These are phyloP conservation scores for Fusarium sp. DNA, from an alignment of 2,329 filamentous ascomycete species.

Conservation along the genomic window DNA sequence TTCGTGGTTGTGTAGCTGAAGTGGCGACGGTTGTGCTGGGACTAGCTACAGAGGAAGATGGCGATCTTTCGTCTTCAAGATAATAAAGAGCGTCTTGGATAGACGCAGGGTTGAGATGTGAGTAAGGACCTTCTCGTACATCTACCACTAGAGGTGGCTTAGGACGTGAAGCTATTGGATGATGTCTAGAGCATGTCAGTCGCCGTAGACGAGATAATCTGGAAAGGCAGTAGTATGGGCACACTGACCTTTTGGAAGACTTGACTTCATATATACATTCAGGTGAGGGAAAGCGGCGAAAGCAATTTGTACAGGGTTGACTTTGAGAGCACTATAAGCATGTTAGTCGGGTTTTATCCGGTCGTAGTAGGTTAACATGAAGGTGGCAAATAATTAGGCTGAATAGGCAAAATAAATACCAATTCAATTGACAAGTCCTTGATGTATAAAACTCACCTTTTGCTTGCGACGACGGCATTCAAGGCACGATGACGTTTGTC, in stretches of 20 bases:
- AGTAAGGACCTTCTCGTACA: conserved; percentile 44
- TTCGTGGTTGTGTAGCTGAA: not conserved
- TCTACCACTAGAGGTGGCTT: conserved; percentile 32
- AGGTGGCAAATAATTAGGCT: not conserved
- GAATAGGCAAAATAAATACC: not conserved
- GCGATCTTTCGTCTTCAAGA: conserved; percentile 40
- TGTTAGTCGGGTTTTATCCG: not conserved
- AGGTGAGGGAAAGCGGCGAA: conserved; percentile 61
- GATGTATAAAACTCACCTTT: conserved; percentile 50
- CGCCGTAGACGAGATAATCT: not conserved
- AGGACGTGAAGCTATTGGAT: conserved; percentile 1
- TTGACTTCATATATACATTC: conserved; percentile 57
- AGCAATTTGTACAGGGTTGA: conserved; percentile 63
- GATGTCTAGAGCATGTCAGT: conserved; percentile 16
- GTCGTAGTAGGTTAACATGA: no score
- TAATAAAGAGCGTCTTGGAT: conserved; percentile 48
- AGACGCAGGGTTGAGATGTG: conserved; percentile 49
- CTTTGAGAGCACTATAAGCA: conserved; percentile 61
- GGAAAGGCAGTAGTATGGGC: not conserved
- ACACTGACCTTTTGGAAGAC: conserved; percentile 32
- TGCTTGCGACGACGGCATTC: conserved; percentile 63
- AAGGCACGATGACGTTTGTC: conserved; percentile 55
- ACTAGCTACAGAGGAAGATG: not conserved
- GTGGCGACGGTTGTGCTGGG: not conserved
- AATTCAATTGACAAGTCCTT: not conserved